Evolutionary conservation across 78 protist genomes (phyloP).

Genomic region (Speleostelium caveatum): DNA sequence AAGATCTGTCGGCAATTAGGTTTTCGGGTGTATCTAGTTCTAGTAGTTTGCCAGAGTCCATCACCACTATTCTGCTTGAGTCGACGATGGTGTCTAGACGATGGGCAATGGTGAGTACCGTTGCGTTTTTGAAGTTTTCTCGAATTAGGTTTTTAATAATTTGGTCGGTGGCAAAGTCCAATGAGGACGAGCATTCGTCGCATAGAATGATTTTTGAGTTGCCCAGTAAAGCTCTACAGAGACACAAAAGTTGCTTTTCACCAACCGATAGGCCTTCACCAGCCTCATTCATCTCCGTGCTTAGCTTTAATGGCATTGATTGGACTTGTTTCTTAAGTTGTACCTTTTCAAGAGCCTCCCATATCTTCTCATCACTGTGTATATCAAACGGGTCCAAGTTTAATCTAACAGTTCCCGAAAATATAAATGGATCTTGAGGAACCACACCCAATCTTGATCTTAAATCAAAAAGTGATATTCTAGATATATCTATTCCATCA

Average conservation of each 20-base stretch:
- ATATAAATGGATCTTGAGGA: conserved; percentile 94
- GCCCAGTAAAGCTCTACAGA: conserved; percentile 94
- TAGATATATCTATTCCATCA: conserved; percentile 82
- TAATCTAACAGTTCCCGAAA: conserved; percentile 78
- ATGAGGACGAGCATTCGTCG: conserved; percentile 97
- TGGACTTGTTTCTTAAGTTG: conserved; percentile 17
- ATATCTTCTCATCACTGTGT: conserved; percentile 59
- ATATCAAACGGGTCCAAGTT: conserved; percentile 76
- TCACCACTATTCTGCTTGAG: conserved; percentile 82
- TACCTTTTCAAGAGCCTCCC: conserved; percentile 78
- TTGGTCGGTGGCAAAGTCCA: conserved; percentile 91
- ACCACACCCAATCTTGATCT: conserved; percentile 87
- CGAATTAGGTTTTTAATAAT: conserved; percentile 74
- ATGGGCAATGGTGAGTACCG: conserved; percentile 96
- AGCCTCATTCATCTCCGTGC: conserved; percentile 3
- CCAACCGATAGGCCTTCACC: conserved; percentile 92
- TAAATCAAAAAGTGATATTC: conserved; percentile 53
- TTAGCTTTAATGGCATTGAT: conserved; percentile 32
- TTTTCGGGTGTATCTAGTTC: conserved; percentile 75
- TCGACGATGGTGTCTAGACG: conserved; percentile 93
- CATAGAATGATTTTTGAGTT: conserved; percentile 82
- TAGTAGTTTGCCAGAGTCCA: conserved; percentile 56
- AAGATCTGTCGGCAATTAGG: conserved; percentile 5
- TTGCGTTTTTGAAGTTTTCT: conserved; percentile 62
- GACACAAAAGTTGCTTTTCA: conserved; percentile 96